Percentiles rank a stretch among this genome's conserved stretches.
Evolutionary conservation across 176 grass and related monocot species (phyloP).

Genomic region (Cenchrus americanus): DNA sequence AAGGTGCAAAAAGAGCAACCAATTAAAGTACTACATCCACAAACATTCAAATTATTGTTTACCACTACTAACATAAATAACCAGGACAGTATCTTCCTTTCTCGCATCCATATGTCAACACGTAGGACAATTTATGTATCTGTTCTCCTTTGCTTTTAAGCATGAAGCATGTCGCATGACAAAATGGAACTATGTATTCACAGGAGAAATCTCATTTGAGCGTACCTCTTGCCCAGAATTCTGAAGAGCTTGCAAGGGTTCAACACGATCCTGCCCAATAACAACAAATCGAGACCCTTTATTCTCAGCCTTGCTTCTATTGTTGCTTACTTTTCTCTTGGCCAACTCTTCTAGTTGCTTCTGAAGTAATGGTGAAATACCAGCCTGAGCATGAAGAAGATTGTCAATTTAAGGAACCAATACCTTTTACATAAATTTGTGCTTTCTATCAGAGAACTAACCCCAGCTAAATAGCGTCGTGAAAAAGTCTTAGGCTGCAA

Average conservation of each 20-base stretch:
- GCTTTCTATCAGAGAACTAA: constrained; percentile 51
- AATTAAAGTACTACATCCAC: background rate
- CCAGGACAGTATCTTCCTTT: too few species aligned
- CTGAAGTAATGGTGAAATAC: constrained; percentile 73
- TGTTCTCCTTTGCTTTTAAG: background rate
- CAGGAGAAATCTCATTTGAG: background rate
- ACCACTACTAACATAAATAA: constrained; percentile 11
- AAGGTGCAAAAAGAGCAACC: constrained; percentile 18
- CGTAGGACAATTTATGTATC: background rate
- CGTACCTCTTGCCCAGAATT: constrained; percentile 79
- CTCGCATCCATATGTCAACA: background rate
- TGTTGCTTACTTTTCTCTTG: constrained; percentile 51
- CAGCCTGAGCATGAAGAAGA: constrained; percentile 58
- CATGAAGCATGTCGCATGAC: background rate
- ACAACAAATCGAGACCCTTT: constrained; percentile 62
- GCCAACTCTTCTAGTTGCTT: constrained; percentile 83
- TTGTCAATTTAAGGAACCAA: background rate
- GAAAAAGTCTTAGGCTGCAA: constrained; percentile 84
- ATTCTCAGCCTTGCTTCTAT: constrained; percentile 38
- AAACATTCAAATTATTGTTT: background rate
- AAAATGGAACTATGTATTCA: background rate
- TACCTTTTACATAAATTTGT: constrained; percentile 22
- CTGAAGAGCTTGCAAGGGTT: constrained; percentile 88
- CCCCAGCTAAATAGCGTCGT: constrained; percentile 82
- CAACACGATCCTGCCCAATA: constrained; percentile 81